Evolutionary conservation across 768 basidiomycete species (phyloP).

Genomic region (Dentipellis fragilis): DNA sequence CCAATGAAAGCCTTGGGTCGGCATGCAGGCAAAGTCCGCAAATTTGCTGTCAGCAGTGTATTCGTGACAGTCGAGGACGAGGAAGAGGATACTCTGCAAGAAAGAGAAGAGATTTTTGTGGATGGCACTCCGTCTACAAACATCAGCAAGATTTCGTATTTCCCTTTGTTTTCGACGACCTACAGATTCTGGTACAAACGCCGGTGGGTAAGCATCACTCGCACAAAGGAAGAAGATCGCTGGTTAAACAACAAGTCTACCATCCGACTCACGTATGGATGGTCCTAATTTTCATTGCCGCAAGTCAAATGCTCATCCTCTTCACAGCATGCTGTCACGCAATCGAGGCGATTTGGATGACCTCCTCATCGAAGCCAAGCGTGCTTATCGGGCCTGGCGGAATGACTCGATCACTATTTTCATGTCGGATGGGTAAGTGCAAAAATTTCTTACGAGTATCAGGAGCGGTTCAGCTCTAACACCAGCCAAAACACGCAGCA

Average conservation of each 20-base stretch:
- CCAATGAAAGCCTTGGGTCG: neutral
- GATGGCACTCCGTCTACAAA: no score
- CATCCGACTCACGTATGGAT: conserved; percentile 32
- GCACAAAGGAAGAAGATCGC: conserved; percentile 23
- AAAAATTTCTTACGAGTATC: neutral
- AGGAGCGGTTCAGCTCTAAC: no score
- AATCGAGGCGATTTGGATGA: conserved; percentile 7
- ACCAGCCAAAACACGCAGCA: conserved; percentile 2
- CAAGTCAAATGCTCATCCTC: no score
- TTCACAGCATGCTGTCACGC: conserved; percentile 4
- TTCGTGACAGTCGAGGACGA: conserved; percentile 24
- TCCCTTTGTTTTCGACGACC: conserved; percentile 30
- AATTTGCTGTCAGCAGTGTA: conserved; percentile 40
- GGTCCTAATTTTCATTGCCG: no score
- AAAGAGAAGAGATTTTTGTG: neutral
- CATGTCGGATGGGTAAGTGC: conserved; percentile 28
- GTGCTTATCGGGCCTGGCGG: conserved; percentile 1
- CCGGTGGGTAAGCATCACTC: conserved; percentile 20
- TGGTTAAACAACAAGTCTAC: conserved; percentile 28
- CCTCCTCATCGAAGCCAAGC: conserved; percentile 9
- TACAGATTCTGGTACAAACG: conserved; percentile 41
- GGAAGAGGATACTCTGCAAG: no score
- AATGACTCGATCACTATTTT: conserved; percentile 26
- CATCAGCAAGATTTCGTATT: conserved; percentile 24
- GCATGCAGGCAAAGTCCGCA: conserved; percentile 28